These are phyloP conservation scores for Chrysoporthe cubensis DNA, from an alignment of 2,329 filamentous ascomycete species.

Conservation along the genomic window DNA sequence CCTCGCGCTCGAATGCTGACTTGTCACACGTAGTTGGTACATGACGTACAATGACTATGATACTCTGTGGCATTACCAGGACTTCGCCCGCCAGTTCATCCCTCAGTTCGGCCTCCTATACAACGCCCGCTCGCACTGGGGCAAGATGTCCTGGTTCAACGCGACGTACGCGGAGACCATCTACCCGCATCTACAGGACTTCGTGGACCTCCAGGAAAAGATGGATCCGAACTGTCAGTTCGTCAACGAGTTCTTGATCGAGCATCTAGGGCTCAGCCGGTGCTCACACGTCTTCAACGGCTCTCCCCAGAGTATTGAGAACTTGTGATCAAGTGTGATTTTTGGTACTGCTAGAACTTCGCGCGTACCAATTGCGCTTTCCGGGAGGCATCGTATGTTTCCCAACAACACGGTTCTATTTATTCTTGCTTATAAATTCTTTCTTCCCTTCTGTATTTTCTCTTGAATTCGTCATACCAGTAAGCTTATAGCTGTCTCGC, in stretches of 20 bases:
- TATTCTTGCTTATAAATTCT: too few species aligned
- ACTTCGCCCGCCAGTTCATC: conserved; percentile 2
- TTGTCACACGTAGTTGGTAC: background rate
- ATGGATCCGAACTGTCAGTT: conserved; percentile 10
- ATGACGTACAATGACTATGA: conserved; percentile 7
- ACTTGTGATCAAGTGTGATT: background rate
- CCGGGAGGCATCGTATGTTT: too few species aligned
- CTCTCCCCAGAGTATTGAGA: background rate
- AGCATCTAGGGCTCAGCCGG: conserved; percentile 1
- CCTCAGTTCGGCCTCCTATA: conserved; percentile 4
- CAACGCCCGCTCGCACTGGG: conserved; percentile 8
- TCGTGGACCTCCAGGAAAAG: conserved; percentile 6
- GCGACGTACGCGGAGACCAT: conserved; percentile 4
- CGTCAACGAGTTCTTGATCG: conserved; percentile 5
- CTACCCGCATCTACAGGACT: conserved; percentile 9
- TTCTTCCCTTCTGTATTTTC: too few species aligned
- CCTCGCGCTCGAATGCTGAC: background rate
- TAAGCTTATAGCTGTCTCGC: too few species aligned
- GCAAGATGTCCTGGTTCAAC: conserved; percentile 10
- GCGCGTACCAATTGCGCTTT: too few species aligned
- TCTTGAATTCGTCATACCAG: too few species aligned
- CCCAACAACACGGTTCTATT: too few species aligned
- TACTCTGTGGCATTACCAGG: conserved; percentile 2
- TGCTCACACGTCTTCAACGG: background rate
- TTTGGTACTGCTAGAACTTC: too few species aligned